Percentiles rank a stretch among this genome's conserved stretches.
phyloP scores from a whole-genome alignment of 2,329 filamentous ascomycete genomes.

The Alternaria angustiovoidea region DNA sequence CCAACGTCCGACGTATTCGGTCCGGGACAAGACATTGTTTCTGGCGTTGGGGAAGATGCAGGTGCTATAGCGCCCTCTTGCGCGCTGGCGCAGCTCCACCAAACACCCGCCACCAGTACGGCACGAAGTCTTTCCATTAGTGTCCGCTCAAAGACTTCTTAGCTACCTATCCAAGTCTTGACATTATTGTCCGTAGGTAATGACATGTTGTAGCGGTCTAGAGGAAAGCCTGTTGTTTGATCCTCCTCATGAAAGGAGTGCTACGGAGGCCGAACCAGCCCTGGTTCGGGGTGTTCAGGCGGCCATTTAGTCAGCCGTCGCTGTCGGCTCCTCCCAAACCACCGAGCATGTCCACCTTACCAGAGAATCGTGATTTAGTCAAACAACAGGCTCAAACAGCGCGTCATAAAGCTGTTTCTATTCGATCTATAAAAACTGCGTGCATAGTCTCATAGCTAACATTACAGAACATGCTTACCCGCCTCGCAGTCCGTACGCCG shows the following conservation, averaged over 20 bases:
- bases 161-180: background rate
- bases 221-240: background rate
- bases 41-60: background rate
- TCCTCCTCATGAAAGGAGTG: background rate
- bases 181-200: background rate
- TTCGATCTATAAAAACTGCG: background rate
- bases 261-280: background rate
- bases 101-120: background rate
- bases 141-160: background rate
- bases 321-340: slow-evolving; percentile 1
- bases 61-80: background rate
- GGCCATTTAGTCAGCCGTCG: background rate
- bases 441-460: background rate
- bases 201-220: background rate
- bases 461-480: slow-evolving; percentile 10
- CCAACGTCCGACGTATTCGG: background rate
- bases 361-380: background rate
- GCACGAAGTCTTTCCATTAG: too few relatives aligned
- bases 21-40: background rate
- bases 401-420: background rate
- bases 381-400: background rate
- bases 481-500: slow-evolving; percentile 11
- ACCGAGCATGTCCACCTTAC: background rate
- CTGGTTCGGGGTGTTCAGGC: background rate
- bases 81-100: background rate